These are phyloP conservation scores for Inga oerstediana DNA, from an alignment of 306 rosid genomes.

Conservation along the genomic window DNA sequence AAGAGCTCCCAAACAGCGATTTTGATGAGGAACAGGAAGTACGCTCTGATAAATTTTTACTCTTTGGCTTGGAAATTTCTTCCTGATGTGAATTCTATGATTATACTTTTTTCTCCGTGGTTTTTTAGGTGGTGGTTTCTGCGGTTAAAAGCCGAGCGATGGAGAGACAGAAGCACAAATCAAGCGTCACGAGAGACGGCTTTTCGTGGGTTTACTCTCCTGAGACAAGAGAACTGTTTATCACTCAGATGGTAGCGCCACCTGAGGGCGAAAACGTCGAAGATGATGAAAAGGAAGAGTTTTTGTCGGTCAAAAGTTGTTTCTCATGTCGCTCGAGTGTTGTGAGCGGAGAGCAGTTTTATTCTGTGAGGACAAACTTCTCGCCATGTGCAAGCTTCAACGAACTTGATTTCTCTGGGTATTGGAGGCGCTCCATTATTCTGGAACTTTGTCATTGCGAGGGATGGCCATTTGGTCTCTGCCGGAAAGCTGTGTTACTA, in stretches of 20 bases:
- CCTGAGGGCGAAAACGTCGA: conserved; percentile 28
- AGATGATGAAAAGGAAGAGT: conserved; percentile 57
- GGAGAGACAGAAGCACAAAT: conserved; percentile 64
- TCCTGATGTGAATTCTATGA: conserved; percentile 11
- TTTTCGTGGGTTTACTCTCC: conserved; percentile 67
- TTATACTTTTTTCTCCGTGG: background rate
- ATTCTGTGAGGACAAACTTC: conserved; percentile 65
- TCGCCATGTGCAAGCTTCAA: conserved; percentile 72
- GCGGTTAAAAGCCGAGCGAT: conserved; percentile 67
- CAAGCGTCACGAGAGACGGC: conserved; percentile 45
- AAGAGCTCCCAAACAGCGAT: conserved; percentile 55
- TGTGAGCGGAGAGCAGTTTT: conserved; percentile 55
- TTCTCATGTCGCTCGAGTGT: conserved; percentile 63
- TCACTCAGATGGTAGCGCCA: conserved; percentile 38
- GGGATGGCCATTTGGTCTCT: conserved; percentile 97
- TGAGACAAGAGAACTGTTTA: conserved; percentile 50
- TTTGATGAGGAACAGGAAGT: conserved; percentile 77
- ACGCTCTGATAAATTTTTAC: background rate
- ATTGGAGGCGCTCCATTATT: conserved; percentile 64
- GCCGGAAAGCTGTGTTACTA: conserved; percentile 81
- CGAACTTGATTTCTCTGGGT: conserved; percentile 49
- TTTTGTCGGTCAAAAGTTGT: conserved; percentile 63
- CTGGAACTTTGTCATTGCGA: conserved; percentile 78
- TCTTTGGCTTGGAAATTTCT: background rate
- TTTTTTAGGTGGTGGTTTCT: conserved; percentile 67